Base-by-base conservation (phyloP, 1,284 basidiomycete genomes). In the Thecaphora frezii region DNA sequence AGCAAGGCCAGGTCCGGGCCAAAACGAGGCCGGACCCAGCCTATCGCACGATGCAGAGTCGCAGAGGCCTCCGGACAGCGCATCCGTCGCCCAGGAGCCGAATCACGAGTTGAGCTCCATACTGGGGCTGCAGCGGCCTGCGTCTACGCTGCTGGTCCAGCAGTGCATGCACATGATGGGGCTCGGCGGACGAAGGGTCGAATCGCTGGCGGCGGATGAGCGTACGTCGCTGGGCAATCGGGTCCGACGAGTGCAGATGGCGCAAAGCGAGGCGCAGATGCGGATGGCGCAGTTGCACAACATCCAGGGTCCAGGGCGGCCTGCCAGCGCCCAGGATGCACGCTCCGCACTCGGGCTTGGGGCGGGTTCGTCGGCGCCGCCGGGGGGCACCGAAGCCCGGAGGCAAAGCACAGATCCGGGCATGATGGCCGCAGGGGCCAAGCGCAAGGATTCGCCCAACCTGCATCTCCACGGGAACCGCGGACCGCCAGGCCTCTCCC, bases 131-230 rank as follows among this genome's bases (percentile, higher is more conserved):
- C 7, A 40, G 3, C 26, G 56, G 12, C 64, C 59, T 18, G 56
- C 59, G 1, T 58, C 55, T 42, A 33, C 40, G 16, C 26, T 41
- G 4, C 44, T 58, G 18, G 56, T 66, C 22, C 53, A 56, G 19
- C 59, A 58, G 26, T 66, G 64, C 46, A 62, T 62, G 59, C 47
- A 58, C n/a, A 66, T 66, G 64, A 52, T 66, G 54, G 50, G 50
- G 14, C 24, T 66, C 9, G 53, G 52, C 19, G 38, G 13, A n/a
- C 62, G 51, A 22, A 13, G 26, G n/a, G 40, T 66, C n/a, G 59
- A 59, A 7, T 37, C 30, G 0, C 25, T 66, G 19, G 39, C 47
- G 0, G 18, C 22, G 2, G 49, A 50, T 2, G 55, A 66, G 41
- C 38, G 25, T 23, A 44, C 26, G 2, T 52, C 59, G 25, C 44